Evolutionary conservation across 352 stramenopile genomes (phyloP), one percentile per base, ranked within the genome.

Genomic region (Globisporangium takayamanum): DNA sequence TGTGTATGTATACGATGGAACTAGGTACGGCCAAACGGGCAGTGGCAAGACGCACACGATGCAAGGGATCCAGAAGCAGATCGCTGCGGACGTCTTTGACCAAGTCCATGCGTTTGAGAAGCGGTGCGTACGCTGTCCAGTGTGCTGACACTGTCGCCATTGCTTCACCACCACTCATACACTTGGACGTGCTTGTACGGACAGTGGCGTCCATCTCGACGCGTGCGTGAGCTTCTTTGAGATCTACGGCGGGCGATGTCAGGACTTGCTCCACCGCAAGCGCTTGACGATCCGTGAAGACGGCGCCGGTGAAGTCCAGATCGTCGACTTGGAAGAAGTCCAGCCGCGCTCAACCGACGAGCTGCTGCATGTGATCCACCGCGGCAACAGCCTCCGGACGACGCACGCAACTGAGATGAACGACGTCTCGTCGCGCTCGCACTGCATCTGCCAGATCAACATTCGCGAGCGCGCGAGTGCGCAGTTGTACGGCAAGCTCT

Each of bases 351-450:
- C 73, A 46, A 89, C 93, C 0, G 91, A 97, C 20, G 88, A 98
- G 51, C 66, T 98, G 11, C 83, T 98, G 57, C 76, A 97, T 63
- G 74, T 98, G 30, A 98, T 98, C 61, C 84, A 97, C 56, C 85
- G 84, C 56, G 83, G 94, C 7, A 98, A 98, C 57, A 87, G 85
- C 53, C 67, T 95, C 45, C 87, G 97, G 7, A 98, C 96, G 36
- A 99, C 96, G 8, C 94, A 98, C 71, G 89, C 94, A 28, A 99
- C 96, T 0, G 94, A 98, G 63, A 85, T 94, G 64, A 99, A 99
- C 59, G 96, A 99, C 67, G 84, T 94, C 44, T 98, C 86, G 0
- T 98, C 92, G 5, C 78, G 93, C 22, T 98, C 91, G 7, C 95
- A 99, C 70, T 94, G 93, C 58, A 98, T 99, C 67, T 98, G 92